Base-by-base conservation (phyloP, 139 green algal genomes). In the Astrephomene gubernaculifera region DNA sequence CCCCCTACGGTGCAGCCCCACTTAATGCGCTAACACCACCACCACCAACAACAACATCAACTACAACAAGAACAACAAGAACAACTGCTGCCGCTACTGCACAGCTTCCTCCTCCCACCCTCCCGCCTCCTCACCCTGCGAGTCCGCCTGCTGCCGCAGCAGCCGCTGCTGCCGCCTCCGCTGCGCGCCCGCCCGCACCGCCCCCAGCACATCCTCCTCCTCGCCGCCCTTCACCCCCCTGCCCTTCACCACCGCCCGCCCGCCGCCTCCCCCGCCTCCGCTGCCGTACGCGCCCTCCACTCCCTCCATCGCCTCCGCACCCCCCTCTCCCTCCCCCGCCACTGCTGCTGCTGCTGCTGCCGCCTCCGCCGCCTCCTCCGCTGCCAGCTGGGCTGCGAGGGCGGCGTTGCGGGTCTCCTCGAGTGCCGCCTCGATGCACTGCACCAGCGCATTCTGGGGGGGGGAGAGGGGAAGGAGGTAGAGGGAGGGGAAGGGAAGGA, bases 331-430 rank as follows among this genome's bases (percentile, higher is more conserved):
- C n/a, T 36, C 27, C 39, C 39, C 61, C 29, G 0, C 36, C 41
- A 35, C 61, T 0, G 5, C 24, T 29, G 35, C 57, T n/a, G n/a
- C n/a, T n/a, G n/a, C n/a, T n/a, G n/a, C 61, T 6, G 41, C 41
- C 43, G 54, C 41, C 43, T 27, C 60, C 38, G 41, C 41, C 35
- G 45, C 41, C 25, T 14, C n/a, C n/a, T n/a, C n/a, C n/a, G n/a
- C 33, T 57, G 36, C 61, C 71, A 36, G 17, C 72, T 80, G 49
- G 2, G 24, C n/a, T 31, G 61, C 79, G 7, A 71, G 22, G 0
- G 79, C 79, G 31, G 79, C 79, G 7, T 75, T 49, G 9, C 64
- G 44, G 9, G 79, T 85, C 65, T 85, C 79, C 79, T 76, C 44
- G 44, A 85, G 43, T 22, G 79, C 79, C 22, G 44, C 33, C 64